Conservation (phyloP, 2,329 filamentous ascomycete species). For the Pyrenophora teres region DNA sequence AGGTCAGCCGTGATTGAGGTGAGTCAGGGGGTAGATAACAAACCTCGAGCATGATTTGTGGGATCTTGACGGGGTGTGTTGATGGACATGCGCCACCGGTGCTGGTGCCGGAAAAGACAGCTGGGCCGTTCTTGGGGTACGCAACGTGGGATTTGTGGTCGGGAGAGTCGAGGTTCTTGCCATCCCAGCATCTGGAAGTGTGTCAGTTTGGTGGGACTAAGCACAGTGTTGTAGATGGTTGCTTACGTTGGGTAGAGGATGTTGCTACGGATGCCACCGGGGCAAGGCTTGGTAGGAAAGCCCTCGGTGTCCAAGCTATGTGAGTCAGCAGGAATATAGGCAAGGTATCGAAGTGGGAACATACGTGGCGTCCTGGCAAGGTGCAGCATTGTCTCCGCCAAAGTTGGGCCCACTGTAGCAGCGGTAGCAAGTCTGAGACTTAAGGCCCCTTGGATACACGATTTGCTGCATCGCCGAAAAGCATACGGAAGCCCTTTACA, state of each 20-base stretch:
- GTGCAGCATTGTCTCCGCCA: constrained; percentile 50
- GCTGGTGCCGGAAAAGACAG: constrained; percentile 27
- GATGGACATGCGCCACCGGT: constrained; percentile 48
- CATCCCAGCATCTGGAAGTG: constrained; percentile 57
- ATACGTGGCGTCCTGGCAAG: constrained; percentile 29
- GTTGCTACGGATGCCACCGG: constrained; percentile 38
- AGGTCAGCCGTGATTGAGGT: neutral
- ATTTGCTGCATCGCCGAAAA: constrained; percentile 48
- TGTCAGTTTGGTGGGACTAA: constrained; percentile 3
- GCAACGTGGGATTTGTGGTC: constrained; percentile 59
- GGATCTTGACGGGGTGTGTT: constrained; percentile 53
- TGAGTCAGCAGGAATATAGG: neutral
- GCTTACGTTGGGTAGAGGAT: constrained; percentile 34
- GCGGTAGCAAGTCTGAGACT: constrained; percentile 52
- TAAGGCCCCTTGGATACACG: constrained; percentile 26
- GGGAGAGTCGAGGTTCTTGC: constrained; percentile 52
- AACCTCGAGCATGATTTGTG: constrained; percentile 54
- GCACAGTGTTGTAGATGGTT: too few relatives aligned
- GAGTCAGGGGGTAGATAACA: neutral
- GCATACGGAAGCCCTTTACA: constrained; percentile 53
- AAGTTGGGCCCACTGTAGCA: constrained; percentile 53
- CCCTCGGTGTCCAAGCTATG: constrained; percentile 8
- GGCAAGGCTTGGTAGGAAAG: constrained; percentile 27
- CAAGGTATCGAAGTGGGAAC: neutral
- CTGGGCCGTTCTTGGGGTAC: constrained; percentile 45